These are phyloP conservation scores for Huntiella abstrusa DNA, from an alignment of 2,329 filamentous ascomycete species.

Conservation along the genomic window DNA sequence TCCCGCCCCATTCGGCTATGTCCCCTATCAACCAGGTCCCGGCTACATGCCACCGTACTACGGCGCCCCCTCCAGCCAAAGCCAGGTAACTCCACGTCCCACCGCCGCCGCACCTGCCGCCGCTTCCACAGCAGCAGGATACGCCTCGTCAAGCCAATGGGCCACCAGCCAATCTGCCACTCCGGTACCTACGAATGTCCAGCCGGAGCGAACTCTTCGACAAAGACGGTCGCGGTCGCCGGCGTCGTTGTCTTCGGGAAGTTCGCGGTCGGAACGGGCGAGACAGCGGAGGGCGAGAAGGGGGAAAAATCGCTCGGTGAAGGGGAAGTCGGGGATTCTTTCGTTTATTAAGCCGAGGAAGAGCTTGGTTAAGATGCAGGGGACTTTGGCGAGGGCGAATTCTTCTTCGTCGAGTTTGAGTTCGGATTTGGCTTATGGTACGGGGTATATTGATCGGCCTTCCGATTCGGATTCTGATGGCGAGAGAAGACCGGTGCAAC, in stretches of 20 bases:
- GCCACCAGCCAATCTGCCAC: too few species aligned
- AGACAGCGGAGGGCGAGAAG: too few species aligned
- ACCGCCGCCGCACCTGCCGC: background rate
- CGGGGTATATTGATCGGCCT: conserved; percentile 30
- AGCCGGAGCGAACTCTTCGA: too few species aligned
- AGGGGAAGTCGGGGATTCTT: too few species aligned
- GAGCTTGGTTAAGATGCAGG: too few species aligned
- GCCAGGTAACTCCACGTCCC: conserved; percentile 5
- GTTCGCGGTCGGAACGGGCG: too few species aligned
- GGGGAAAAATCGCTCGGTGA: too few species aligned
- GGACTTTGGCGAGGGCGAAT: background rate
- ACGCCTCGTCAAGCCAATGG: too few species aligned
- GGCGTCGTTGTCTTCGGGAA: too few species aligned
- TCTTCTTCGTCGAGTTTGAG: conserved; percentile 48
- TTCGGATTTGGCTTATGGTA: conserved; percentile 49
- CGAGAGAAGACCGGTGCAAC: background rate
- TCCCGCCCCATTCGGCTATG: conserved; percentile 9
- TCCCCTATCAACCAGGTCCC: conserved; percentile 11
- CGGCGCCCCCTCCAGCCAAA: conserved; percentile 1
- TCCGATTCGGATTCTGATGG: conserved; percentile 9
- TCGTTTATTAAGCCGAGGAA: too few species aligned
- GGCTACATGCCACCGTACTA: conserved; percentile 1
- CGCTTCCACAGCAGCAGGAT: background rate
- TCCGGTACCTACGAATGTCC: too few species aligned
- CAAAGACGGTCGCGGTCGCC: too few species aligned